These are phyloP conservation scores for Cercophora samala DNA, from an alignment of 495 filamentous ascomycete genomes.

Conservation along the genomic window DNA sequence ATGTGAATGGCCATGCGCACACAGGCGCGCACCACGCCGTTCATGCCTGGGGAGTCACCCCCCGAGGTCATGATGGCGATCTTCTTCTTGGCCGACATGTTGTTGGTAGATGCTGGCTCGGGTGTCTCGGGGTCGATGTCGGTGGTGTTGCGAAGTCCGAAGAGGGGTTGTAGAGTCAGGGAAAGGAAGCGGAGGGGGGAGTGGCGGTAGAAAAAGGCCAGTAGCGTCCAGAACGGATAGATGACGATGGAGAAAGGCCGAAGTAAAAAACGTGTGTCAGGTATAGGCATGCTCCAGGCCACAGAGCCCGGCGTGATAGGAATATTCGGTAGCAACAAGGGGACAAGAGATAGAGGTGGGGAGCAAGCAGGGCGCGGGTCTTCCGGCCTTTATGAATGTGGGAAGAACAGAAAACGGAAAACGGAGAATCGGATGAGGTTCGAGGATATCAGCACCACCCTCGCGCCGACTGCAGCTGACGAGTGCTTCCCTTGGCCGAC, in stretches of 20 bases:
- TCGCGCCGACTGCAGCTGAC: background rate
- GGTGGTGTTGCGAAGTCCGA: background rate
- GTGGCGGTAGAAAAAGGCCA: slow-evolving; percentile 24
- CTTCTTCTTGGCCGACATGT: slow-evolving; percentile 60
- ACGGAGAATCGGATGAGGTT: slow-evolving; percentile 13
- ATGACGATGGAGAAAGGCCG: slow-evolving; percentile 27
- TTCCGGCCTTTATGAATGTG: background rate
- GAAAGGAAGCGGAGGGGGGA: slow-evolving; percentile 25
- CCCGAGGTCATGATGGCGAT: slow-evolving; percentile 96
- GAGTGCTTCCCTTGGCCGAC: background rate
- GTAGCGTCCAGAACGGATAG: slow-evolving; percentile 27
- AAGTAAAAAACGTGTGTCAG: slow-evolving; percentile 18
- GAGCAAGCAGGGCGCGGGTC: background rate
- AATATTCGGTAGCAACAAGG: slow-evolving; percentile 13
- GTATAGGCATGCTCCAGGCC: slow-evolving; percentile 31
- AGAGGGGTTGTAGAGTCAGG: slow-evolving; percentile 6
- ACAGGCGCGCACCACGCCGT: slow-evolving; percentile 87
- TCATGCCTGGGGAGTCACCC: slow-evolving; percentile 98
- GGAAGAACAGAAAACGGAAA: background rate
- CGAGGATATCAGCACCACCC: slow-evolving; percentile 5
- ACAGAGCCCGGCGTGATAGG: slow-evolving; percentile 20
- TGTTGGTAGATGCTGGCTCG: slow-evolving; percentile 9
- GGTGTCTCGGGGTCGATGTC: slow-evolving; percentile 6
- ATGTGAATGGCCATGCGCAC: slow-evolving; percentile 87
- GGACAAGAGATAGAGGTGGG: background rate